These are phyloP conservation scores for Magnaporthales sp. DNA, from an alignment of 2,329 filamentous ascomycete species.

Conservation along the genomic window DNA sequence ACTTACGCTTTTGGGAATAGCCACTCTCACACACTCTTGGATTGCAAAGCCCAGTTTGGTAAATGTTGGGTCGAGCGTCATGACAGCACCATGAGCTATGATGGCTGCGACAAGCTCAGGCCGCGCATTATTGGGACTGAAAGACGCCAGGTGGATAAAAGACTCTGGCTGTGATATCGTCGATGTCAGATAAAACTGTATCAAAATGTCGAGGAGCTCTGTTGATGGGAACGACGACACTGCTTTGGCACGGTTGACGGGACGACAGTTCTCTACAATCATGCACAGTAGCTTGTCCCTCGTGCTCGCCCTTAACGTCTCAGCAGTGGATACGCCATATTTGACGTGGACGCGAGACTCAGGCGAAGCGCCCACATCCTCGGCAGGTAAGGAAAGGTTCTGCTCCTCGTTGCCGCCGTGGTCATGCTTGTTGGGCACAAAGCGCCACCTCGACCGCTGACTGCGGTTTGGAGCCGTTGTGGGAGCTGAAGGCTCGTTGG, in stretches of 20 bases:
- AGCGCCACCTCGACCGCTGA: constrained; percentile 16
- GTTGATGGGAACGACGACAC: constrained; percentile 29
- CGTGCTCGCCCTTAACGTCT: not conserved
- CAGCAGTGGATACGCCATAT: not conserved
- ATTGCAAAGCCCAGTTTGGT: constrained; percentile 30
- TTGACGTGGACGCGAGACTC: not conserved
- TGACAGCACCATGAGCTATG: constrained; percentile 25
- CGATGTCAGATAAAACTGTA: constrained; percentile 26
- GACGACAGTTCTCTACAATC: not conserved
- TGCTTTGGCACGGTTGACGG: constrained; percentile 9
- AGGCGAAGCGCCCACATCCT: constrained; percentile 13
- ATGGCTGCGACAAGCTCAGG: constrained; percentile 27
- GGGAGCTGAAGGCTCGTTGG: not conserved
- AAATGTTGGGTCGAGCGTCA: constrained; percentile 26
- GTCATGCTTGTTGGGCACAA: constrained; percentile 21
- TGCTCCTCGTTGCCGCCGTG: constrained; percentile 21
- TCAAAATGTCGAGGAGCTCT: constrained; percentile 26
- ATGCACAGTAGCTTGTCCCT: not conserved
- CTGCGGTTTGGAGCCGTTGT: constrained; percentile 12
- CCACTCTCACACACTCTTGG: constrained; percentile 23
- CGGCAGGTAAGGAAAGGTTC: constrained; percentile 20
- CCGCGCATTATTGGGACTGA: constrained; percentile 21
- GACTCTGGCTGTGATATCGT: constrained; percentile 18
- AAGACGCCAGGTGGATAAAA: constrained; percentile 16
- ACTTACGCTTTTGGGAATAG: not conserved